Percentiles rank a stretch among this genome's conserved stretches.
Evolutionary conservation across 1,139 yeast genomes (phyloP).

Genomic region (Taiozyma sp.): DNA sequence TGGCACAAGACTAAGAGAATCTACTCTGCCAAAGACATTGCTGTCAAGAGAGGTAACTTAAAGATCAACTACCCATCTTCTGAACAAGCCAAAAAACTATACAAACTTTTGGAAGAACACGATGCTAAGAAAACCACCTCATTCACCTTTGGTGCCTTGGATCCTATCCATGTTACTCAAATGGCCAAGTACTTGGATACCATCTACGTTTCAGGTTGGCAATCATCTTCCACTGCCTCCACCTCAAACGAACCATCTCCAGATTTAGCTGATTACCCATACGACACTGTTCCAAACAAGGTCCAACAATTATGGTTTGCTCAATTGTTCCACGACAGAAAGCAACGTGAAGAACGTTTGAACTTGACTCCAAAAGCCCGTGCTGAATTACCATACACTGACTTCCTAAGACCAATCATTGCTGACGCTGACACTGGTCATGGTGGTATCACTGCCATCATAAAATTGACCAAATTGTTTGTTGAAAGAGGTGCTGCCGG

Average conservation of each 20-base stretch:
- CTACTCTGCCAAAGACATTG: constrained; percentile 87
- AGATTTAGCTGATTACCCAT: constrained; percentile 97
- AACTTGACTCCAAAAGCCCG: constrained; percentile 56
- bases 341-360: constrained; percentile 86
- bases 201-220: constrained; percentile 97
- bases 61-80: constrained; percentile 71
- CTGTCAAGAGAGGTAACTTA: constrained; percentile 79
- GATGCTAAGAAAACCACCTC: constrained; percentile 72
- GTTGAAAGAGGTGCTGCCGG: constrained; percentile 99
- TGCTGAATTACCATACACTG: constrained; percentile 53
- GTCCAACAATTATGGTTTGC: constrained; percentile 97
- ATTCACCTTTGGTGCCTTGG: constrained; percentile 93
- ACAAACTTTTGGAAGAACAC: constrained; percentile 63
- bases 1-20: constrained; percentile 87
- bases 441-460: constrained; percentile 96
- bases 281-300: constrained; percentile 98
- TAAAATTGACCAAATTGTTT: constrained; percentile 92
- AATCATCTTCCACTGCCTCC: constrained; percentile 95
- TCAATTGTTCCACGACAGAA: constrained; percentile 94
- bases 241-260: constrained; percentile 97
- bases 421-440: constrained; percentile 99
- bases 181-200: constrained; percentile 95
- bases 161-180: constrained; percentile 93
- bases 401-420: constrained; percentile 88
- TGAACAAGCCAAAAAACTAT: constrained; percentile 79